Conservation (phyloP, 352 stramenopile genomes). For the Phytopythium delawarense region DNA sequence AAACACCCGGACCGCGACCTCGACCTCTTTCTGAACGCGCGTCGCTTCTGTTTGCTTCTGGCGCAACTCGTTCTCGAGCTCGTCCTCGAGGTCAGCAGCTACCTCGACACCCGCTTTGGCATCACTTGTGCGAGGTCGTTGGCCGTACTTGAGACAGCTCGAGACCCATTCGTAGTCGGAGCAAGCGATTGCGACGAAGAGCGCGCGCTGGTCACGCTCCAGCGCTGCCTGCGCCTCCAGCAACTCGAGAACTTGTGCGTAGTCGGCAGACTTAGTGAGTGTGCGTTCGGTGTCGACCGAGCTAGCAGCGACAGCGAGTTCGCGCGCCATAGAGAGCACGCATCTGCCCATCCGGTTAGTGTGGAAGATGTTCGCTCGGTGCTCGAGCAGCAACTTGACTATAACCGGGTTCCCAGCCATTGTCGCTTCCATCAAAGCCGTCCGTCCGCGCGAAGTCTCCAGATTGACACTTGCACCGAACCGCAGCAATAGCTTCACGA, state of each 20-base stretch:
- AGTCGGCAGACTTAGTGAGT: background rate
- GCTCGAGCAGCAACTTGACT: conserved; percentile 55
- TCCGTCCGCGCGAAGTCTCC: conserved; percentile 62
- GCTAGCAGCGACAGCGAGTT: conserved; percentile 12
- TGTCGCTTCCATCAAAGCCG: conserved; percentile 55
- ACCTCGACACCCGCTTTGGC: background rate
- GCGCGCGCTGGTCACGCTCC: conserved; percentile 41
- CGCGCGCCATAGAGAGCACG: conserved; percentile 37
- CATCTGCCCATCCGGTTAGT: conserved; percentile 57
- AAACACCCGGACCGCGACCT: conserved; percentile 42
- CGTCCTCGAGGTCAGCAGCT: conserved; percentile 11
- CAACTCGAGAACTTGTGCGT: conserved; percentile 28
- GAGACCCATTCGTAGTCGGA: conserved; percentile 64
- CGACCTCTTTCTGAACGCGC: conserved; percentile 18
- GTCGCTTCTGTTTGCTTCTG: conserved; percentile 17
- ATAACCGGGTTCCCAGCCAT: conserved; percentile 39
- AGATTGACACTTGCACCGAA: conserved; percentile 69
- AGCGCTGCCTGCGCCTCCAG: conserved; percentile 40
- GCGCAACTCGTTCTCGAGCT: conserved; percentile 17
- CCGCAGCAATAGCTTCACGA: conserved; percentile 52
- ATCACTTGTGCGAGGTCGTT: conserved; percentile 6
- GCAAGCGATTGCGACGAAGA: conserved; percentile 67
- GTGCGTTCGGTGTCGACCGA: background rate
- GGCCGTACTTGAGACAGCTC: conserved; percentile 36
- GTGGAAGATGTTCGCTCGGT: conserved; percentile 54